phyloP scores from a whole-genome alignment of 768 basidiomycete genomes.

The Pholiota microspora region DNA sequence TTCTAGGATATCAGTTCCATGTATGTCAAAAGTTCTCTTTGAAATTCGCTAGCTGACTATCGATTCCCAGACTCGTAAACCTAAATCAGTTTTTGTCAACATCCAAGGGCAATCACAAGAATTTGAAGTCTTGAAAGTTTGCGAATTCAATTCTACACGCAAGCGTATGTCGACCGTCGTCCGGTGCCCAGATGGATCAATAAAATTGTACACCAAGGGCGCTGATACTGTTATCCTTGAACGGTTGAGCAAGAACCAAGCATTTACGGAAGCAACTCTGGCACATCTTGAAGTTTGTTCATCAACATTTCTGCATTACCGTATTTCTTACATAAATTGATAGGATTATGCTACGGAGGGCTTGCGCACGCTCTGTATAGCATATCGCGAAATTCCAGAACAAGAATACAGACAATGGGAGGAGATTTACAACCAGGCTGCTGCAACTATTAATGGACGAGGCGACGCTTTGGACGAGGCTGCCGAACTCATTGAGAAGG shows the following conservation, averaged over 20 bases:
- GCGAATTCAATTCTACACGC: slow-evolving; percentile 97
- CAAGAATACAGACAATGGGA: slow-evolving; percentile 92
- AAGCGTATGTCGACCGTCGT: slow-evolving; percentile 98
- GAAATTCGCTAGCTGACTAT: slow-evolving; percentile 2
- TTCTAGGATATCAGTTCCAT: slow-evolving; percentile 90
- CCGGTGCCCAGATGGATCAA: slow-evolving; percentile 81
- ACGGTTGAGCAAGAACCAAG: slow-evolving; percentile 81
- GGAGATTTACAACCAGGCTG: slow-evolving; percentile 85
- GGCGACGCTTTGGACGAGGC: slow-evolving; percentile 93
- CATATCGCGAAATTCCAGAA: slow-evolving; percentile 88
- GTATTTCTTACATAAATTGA: background rate
- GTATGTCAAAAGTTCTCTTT: slow-evolving; percentile 46
- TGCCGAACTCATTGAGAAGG: slow-evolving; percentile 94
- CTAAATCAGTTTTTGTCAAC: slow-evolving; percentile 90
- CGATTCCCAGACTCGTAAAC: slow-evolving; percentile 78
- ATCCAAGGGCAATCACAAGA: slow-evolving; percentile 71
- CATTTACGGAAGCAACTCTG: slow-evolving; percentile 82
- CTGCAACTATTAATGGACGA: slow-evolving; percentile 92
- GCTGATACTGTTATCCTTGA: slow-evolving; percentile 98
- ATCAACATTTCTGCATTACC: slow-evolving; percentile 1
- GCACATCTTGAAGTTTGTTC: slow-evolving; percentile 80
- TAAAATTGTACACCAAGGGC: slow-evolving; percentile 96
- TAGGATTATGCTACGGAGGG: slow-evolving; percentile 98
- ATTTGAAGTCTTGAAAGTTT: slow-evolving; percentile 92
- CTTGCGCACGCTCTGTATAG: slow-evolving; percentile 93